These are phyloP conservation scores for Russula dissimulans DNA, from an alignment of 768 basidiomycete species.

Conservation along the genomic window DNA sequence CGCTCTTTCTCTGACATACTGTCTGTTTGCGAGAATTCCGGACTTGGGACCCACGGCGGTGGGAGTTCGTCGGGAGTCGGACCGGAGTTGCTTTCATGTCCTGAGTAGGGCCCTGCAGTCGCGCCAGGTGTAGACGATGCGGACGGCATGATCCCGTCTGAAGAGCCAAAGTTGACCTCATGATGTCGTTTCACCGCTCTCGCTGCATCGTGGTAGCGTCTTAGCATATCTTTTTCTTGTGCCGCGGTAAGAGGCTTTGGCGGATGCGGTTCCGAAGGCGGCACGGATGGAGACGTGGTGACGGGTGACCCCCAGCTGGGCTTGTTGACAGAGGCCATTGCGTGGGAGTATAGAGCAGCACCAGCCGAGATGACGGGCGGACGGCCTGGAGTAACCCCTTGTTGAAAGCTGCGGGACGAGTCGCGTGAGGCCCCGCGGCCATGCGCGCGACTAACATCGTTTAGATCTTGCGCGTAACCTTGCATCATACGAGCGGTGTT, in stretches of 20 bases:
- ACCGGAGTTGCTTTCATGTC: not conserved
- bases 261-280: slow-evolving; percentile 16
- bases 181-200: slow-evolving; percentile 22
- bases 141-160: slow-evolving; percentile 21
- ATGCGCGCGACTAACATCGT: slow-evolving; percentile 20
- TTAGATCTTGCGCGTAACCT: slow-evolving; percentile 27
- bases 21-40: slow-evolving; percentile 13
- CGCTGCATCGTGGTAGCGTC: slow-evolving; percentile 26
- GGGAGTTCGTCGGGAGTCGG: slow-evolving; percentile 14
- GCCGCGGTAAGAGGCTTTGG: slow-evolving; percentile 11
- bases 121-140: not conserved
- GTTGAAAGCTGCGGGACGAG: slow-evolving; percentile 15
- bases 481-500: slow-evolving; percentile 55
- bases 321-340: slow-evolving; percentile 33
- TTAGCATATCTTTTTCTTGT: slow-evolving; percentile 27
- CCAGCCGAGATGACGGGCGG: slow-evolving; percentile 31
- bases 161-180: slow-evolving; percentile 15
- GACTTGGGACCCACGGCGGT: slow-evolving; percentile 19
- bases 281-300: slow-evolving; percentile 15
- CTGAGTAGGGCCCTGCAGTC: not conserved
- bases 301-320: slow-evolving; percentile 2
- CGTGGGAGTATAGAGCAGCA: slow-evolving; percentile 36
- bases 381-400: slow-evolving; percentile 11
- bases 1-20: slow-evolving; percentile 56
- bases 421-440: slow-evolving; percentile 9